Base-by-base conservation (phyloP, 2,329 filamentous ascomycete genomes). In the Pestalotiopsis sp. region DNA sequence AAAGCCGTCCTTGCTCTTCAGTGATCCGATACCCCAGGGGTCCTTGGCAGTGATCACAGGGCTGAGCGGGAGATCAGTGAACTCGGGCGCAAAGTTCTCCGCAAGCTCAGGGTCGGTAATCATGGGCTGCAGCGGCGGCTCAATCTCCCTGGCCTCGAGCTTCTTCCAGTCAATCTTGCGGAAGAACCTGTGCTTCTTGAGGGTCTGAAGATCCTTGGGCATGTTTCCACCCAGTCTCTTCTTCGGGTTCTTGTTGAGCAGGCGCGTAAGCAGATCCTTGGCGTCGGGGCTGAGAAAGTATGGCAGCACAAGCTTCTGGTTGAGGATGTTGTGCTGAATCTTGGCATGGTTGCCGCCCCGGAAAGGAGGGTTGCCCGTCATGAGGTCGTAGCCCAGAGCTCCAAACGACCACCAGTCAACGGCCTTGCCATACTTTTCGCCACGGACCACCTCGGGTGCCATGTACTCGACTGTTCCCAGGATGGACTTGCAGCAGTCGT, bases 351-450 rank as follows among this genome's bases (percentile, higher is more conserved):
- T 98, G 79, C 91, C 91, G 58, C 93, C 96, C 31, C 90, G 90
- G 83, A 98, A 99, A 0, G 97, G 96, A 9, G 95, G 94, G 67
- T 91, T 91, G 66, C 97, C 96, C 11, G 95, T 98, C 79, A 99
- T 91, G 45, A 99, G 85, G 79, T 99, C 96, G 79, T 91, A 97
- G 41, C 93, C 94, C 60, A 99, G 87, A 2, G 95, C 95, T 45
- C 97, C 96, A 61, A 99, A 91, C 4, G 95, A 97, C 96, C 96
- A 99, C 95, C 95, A 99, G 82, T 99, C 96, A 20, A 98, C 97
- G 1, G 94, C 91, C 80, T 95, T 95, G 76, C 95, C 95, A 79
- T 99, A 99, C 72, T 93, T 91, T 72, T 93, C 91, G 70, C 94
- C 95, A 71, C 91, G 88, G 70, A 99, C 90, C 65, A 99, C 93